A percentile compares a stretch with the other conserved stretches of the same genome.
These are phyloP conservation scores for Mycena galericulata DNA, from an alignment of 768 basidiomycete species.

Conservation along the genomic window DNA sequence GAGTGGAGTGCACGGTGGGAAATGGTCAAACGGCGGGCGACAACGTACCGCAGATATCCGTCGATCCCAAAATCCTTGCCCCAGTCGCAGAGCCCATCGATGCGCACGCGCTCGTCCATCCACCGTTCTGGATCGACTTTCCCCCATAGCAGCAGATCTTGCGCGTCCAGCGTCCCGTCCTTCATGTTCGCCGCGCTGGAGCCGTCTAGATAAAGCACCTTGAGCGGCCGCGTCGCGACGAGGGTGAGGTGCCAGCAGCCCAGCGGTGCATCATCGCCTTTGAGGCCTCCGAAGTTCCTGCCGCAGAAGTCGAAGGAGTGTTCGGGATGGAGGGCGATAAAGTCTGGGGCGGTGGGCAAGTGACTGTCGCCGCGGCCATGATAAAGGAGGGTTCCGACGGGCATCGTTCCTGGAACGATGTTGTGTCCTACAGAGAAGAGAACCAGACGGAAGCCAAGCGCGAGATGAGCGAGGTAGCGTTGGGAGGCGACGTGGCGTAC, in stretches of 20 bases:
- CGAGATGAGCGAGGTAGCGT: not conserved
- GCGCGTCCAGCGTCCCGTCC: not conserved
- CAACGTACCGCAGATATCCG: slow-evolving; percentile 12
- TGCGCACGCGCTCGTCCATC: slow-evolving; percentile 37
- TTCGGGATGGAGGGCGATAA: slow-evolving; percentile 40
- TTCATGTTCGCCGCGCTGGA: slow-evolving; percentile 13
- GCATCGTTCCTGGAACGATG: slow-evolving; percentile 37
- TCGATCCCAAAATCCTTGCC: slow-evolving; percentile 9
- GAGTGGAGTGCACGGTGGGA: not conserved
- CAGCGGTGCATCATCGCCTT: too few relatives aligned
- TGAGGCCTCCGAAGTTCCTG: too few relatives aligned
- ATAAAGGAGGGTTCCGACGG: slow-evolving; percentile 40
- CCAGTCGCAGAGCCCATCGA: slow-evolving; percentile 34
- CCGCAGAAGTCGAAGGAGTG: slow-evolving; percentile 32
- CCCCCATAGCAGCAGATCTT: slow-evolving; percentile 12
- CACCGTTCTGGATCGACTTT: not conserved
- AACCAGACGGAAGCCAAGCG: not conserved
- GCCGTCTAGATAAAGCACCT: slow-evolving; percentile 15
- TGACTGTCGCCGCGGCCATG: slow-evolving; percentile 33
- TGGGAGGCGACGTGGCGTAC: not conserved
- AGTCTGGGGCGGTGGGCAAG: slow-evolving; percentile 35
- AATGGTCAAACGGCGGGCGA: too few relatives aligned
- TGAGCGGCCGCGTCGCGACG: not conserved
- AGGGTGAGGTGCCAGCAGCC: slow-evolving; percentile 50
- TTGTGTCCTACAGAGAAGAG: slow-evolving; percentile 34